These are phyloP conservation scores for Macrotyloma uniflorum DNA, from an alignment of 306 rosid species.

Conservation along the genomic window DNA sequence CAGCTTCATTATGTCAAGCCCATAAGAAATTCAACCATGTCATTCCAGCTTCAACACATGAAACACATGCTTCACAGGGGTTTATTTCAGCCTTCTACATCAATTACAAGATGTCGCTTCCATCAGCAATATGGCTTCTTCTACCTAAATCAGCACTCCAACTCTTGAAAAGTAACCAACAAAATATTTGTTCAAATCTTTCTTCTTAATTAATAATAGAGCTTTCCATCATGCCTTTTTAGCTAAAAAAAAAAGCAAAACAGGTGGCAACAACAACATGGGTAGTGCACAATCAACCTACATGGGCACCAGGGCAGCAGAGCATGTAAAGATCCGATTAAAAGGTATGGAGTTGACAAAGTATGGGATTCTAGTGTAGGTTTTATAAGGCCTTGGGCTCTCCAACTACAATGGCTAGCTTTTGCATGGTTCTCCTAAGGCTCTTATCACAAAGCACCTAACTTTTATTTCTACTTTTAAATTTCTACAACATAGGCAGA, in stretches of 20 bases:
- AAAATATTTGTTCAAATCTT: background rate
- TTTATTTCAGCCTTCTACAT: background rate
- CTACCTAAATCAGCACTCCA: background rate
- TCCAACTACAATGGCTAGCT: background rate
- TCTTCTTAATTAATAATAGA: background rate
- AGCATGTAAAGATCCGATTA: background rate
- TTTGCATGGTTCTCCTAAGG: background rate
- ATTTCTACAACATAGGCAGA: background rate
- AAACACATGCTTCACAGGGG: background rate
- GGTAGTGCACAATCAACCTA: background rate
- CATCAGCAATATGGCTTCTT: background rate
- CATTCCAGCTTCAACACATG: background rate
- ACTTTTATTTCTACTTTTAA: background rate
- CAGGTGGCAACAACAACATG: background rate
- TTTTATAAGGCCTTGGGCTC: no score
- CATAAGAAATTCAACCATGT: conserved; percentile 2
- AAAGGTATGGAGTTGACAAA: background rate
- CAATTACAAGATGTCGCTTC: background rate
- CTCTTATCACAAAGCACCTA: background rate
- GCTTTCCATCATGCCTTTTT: background rate
- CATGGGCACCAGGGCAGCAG: background rate
- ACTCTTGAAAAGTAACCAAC: conserved; percentile 22
- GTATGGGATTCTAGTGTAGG: background rate
- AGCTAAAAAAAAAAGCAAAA: background rate
- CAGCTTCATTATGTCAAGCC: background rate